Conservation (phyloP, 2,329 filamentous ascomycete genomes). For the Colletotrichum caudatum region DNA sequence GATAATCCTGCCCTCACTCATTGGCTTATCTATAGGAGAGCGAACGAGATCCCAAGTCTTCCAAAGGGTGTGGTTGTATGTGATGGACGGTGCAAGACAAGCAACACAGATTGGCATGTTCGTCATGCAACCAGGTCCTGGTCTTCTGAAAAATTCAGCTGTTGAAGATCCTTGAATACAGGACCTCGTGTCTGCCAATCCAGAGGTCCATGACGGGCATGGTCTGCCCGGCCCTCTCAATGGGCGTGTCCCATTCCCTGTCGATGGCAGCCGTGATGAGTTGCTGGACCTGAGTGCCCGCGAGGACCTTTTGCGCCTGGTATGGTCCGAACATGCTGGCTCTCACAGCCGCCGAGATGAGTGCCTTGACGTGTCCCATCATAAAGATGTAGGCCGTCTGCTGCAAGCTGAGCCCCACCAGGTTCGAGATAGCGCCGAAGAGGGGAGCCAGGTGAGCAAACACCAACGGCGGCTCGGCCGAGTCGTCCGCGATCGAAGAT, state of each 20-base stretch:
- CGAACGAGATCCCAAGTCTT: too few relatives aligned
- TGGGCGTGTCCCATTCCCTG: conserved; percentile 67
- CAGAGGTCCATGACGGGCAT: conserved; percentile 85
- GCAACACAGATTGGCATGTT: too few relatives aligned
- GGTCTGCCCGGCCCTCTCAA: conserved; percentile 78
- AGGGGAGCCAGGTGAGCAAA: conserved; percentile 74
- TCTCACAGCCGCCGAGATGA: conserved; percentile 81
- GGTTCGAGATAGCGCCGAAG: conserved; percentile 73
- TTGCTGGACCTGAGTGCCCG: conserved; percentile 67
- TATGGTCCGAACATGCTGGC: conserved; percentile 85
- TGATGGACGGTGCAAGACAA: too few relatives aligned
- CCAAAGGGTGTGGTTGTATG: too few relatives aligned
- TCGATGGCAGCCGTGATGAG: conserved; percentile 70
- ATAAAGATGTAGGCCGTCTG: conserved; percentile 82
- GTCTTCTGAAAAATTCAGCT: conserved; percentile 60
- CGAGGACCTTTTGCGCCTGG: conserved; percentile 80
- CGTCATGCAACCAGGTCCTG: too few relatives aligned
- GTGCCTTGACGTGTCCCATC: conserved; percentile 80
- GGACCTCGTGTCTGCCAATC: conserved; percentile 83
- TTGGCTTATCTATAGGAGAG: conserved; percentile 26
- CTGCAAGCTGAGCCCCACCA: conserved; percentile 70
- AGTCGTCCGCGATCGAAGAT: conserved; percentile 38
- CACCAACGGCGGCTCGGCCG: conserved; percentile 29
- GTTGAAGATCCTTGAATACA: conserved; percentile 90
- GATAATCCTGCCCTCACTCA: too few relatives aligned